A percentile compares a stretch with the other conserved stretches of the same genome.
Conservation (phyloP, 257 asterid genomes). For the Capsicum pubescens region DNA sequence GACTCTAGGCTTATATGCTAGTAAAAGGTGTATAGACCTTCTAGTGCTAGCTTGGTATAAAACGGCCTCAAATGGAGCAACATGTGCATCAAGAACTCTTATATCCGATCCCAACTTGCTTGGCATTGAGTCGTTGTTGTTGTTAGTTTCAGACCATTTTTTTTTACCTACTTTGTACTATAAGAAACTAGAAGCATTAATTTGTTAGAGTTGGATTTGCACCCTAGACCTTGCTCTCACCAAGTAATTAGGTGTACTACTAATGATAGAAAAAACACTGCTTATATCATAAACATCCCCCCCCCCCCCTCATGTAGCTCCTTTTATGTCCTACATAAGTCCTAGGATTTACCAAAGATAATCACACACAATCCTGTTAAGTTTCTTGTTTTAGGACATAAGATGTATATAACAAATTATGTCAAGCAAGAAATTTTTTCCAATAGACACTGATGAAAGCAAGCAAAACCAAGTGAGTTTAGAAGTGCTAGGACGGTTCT, state of each 20-base stretch:
- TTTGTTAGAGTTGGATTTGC: background rate
- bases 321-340: background rate
- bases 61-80: background rate
- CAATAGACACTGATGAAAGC: background rate
- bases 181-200: background rate
- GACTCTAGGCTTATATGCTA: background rate
- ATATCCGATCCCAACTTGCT: background rate
- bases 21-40: background rate
- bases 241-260: background rate
- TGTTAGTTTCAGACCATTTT: background rate
- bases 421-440: background rate
- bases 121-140: background rate
- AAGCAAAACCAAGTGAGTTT: background rate
- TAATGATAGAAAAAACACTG: background rate
- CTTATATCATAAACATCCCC: background rate
- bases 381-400: slow-evolving; percentile 5
- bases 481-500: background rate
- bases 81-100: background rate
- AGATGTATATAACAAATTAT: background rate
- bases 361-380: background rate
- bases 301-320: background rate
- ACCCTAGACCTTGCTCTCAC: background rate
- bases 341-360: background rate
- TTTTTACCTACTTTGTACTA: background rate
- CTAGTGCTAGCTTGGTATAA: background rate